A percentile compares a stretch with the other conserved stretches of the same genome.
These are phyloP conservation scores for Thozetella sp. DNA, from an alignment of 495 filamentous ascomycete species.

Conservation along the genomic window DNA sequence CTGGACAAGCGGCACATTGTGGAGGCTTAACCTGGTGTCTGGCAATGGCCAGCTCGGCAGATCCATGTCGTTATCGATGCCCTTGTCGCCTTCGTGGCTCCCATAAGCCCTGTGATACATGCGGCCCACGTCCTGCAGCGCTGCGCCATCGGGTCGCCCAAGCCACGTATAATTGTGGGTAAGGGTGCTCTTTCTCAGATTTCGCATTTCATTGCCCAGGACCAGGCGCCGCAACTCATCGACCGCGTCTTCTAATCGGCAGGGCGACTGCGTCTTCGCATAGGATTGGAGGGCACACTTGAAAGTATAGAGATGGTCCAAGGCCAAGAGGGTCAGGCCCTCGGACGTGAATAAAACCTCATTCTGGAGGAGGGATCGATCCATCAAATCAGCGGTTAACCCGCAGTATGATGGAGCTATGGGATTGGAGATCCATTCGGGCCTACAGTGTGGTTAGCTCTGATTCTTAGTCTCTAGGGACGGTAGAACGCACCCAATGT, in stretches of 20 bases:
- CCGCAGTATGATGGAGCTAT: constrained; percentile 33
- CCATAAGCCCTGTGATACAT: constrained; percentile 62
- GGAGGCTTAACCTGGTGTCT: not conserved
- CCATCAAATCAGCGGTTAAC: constrained; percentile 54
- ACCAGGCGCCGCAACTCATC: constrained; percentile 65
- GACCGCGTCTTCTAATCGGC: constrained; percentile 55
- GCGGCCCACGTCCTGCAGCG: constrained; percentile 55
- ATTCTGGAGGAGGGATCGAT: constrained; percentile 68
- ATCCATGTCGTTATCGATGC: constrained; percentile 22
- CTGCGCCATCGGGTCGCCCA: constrained; percentile 47
- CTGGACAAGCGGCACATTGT: not conserved
- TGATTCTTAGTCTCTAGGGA: not conserved
- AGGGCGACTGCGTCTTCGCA: constrained; percentile 47
- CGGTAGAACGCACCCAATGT: constrained; percentile 29
- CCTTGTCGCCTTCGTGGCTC: constrained; percentile 25
- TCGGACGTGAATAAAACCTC: constrained; percentile 72
- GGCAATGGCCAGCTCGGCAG: constrained; percentile 15
- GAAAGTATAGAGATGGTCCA: constrained; percentile 76
- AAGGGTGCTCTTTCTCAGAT: constrained; percentile 59
- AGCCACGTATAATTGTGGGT: constrained; percentile 66
- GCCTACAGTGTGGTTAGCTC: constrained; percentile 14
- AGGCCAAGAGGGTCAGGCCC: constrained; percentile 64
- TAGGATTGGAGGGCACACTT: constrained; percentile 65
- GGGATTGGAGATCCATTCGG: constrained; percentile 39
- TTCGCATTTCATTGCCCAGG: constrained; percentile 56